phyloP scores from a whole-genome alignment of 2,329 filamentous ascomycete species.

The Monosporascus sp. region DNA sequence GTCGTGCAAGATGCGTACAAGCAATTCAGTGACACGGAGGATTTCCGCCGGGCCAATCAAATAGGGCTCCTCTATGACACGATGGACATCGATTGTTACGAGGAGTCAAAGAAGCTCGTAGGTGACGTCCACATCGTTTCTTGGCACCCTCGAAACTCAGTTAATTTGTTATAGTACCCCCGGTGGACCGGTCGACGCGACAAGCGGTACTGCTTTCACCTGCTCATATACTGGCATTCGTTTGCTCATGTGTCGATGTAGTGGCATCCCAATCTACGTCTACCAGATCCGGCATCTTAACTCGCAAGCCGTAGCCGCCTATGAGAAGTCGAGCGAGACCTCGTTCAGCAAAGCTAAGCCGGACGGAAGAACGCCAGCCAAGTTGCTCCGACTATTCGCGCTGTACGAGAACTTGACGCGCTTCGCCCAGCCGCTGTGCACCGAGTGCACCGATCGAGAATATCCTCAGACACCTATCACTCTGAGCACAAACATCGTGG shows the following conservation, averaged over 20 bases:
- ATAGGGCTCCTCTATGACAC: slow-evolving; percentile 78
- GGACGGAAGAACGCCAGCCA: slow-evolving; percentile 63
- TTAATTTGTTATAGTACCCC: slow-evolving; percentile 59
- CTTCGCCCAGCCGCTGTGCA: slow-evolving; percentile 82
- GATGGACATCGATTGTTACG: slow-evolving; percentile 80
- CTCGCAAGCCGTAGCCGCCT: slow-evolving; percentile 72
- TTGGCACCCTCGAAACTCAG: slow-evolving; percentile 14
- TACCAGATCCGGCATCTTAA: slow-evolving; percentile 83
- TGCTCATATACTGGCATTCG: neutral
- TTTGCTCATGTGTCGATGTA: slow-evolving; percentile 23
- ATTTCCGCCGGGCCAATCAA: slow-evolving; percentile 77
- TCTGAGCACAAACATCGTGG: slow-evolving; percentile 90
- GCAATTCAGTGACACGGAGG: slow-evolving; percentile 85
- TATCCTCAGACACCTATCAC: slow-evolving; percentile 81
- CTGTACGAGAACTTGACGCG: slow-evolving; percentile 89
- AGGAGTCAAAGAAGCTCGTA: slow-evolving; percentile 72
- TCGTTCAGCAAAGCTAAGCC: slow-evolving; percentile 54
- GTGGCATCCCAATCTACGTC: slow-evolving; percentile 88
- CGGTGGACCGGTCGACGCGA: slow-evolving; percentile 94
- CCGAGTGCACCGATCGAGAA: slow-evolving; percentile 66
- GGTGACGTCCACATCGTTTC: slow-evolving; percentile 9
- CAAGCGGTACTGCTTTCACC: slow-evolving; percentile 37
- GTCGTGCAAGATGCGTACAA: slow-evolving; percentile 68
- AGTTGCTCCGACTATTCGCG: slow-evolving; percentile 81
- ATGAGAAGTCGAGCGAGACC: slow-evolving; percentile 60